These are phyloP conservation scores for Sporopachydermia cereana DNA, from an alignment of 1,139 yeast genomes.

Conservation along the genomic window DNA sequence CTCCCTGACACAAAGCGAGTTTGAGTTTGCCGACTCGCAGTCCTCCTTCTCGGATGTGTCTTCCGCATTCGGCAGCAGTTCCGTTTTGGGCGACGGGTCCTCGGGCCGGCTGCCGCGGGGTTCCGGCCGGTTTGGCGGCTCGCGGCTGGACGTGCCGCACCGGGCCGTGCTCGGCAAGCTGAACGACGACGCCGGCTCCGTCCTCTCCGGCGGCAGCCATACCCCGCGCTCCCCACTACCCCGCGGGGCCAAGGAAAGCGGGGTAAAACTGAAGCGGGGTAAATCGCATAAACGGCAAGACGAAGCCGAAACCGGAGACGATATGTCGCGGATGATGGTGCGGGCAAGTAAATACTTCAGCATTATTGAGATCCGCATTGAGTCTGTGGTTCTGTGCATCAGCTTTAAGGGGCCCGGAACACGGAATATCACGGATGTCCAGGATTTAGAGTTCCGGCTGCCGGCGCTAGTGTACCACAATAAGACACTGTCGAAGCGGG, in stretches of 20 bases:
- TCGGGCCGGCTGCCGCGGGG: slow-evolving; percentile 13
- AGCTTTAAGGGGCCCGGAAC: slow-evolving; percentile 72
- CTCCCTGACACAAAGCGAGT: slow-evolving; percentile 3
- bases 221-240: slow-evolving; percentile 7
- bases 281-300: neutral
- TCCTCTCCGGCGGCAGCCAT: slow-evolving; percentile 10
- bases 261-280: neutral
- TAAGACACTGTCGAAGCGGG: slow-evolving; percentile 73
- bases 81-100: neutral
- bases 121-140: slow-evolving; percentile 7
- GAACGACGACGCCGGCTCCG: slow-evolving; percentile 6
- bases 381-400: slow-evolving; percentile 42
- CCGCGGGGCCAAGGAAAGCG: slow-evolving; percentile 10
- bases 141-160: slow-evolving; percentile 6
- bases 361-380: slow-evolving; percentile 46
- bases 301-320: slow-evolving; percentile 25
- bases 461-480: slow-evolving; percentile 56
- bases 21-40: neutral
- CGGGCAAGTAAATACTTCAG: slow-evolving; percentile 60
- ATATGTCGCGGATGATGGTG: slow-evolving; percentile 44
- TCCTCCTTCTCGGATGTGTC: neutral
- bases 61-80: neutral
- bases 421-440: slow-evolving; percentile 57
- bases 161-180: neutral
- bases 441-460: slow-evolving; percentile 48